A percentile compares a stretch with the other conserved stretches of the same genome.
Conservation (phyloP, 2,329 filamentous ascomycete genomes). For the Calonectria hawksworthii region DNA sequence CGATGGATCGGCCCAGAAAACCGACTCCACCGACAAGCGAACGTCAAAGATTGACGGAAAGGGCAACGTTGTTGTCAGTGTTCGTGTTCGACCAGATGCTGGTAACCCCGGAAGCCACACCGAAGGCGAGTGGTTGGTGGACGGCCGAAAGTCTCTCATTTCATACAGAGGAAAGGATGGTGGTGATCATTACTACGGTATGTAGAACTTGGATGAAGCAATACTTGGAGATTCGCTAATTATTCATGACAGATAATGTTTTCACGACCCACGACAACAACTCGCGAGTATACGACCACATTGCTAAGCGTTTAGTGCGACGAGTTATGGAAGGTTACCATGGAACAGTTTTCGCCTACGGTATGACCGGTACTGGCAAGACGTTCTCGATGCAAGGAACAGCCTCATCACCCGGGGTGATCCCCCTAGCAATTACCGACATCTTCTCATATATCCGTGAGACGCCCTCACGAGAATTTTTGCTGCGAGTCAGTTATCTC, state of each 20-base stretch:
- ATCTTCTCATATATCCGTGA: slow-evolving; percentile 99
- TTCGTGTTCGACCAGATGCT: slow-evolving; percentile 89
- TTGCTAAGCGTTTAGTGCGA: slow-evolving; percentile 92
- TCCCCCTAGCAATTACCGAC: slow-evolving; percentile 96
- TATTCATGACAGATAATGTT: slow-evolving; percentile 81
- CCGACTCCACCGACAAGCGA: slow-evolving; percentile 59
- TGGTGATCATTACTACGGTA: slow-evolving; percentile 94
- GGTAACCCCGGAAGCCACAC: slow-evolving; percentile 71
- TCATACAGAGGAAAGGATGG: slow-evolving; percentile 90
- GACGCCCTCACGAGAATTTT: slow-evolving; percentile 92
- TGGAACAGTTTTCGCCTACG: slow-evolving; percentile 97
- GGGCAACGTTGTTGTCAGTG: slow-evolving; percentile 96
- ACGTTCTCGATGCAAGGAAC: slow-evolving; percentile 99
- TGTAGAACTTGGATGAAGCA: slow-evolving; percentile 46
- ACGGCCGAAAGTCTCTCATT: slow-evolving; percentile 85
- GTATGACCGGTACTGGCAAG: slow-evolving; percentile 99
- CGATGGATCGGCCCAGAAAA: slow-evolving; percentile 62
- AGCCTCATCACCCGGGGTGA: slow-evolving; percentile 93
- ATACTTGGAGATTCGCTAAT: slow-evolving; percentile 26
- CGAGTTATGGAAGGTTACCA: slow-evolving; percentile 99
- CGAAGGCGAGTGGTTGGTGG: slow-evolving; percentile 92
- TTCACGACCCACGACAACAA: slow-evolving; percentile 96
- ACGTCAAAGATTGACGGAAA: slow-evolving; percentile 78
- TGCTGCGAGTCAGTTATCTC: slow-evolving; percentile 95
- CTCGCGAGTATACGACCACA: slow-evolving; percentile 92